These are phyloP conservation scores for Boletus sp. DNA, from an alignment of 1,284 basidiomycete genomes.

Conservation along the genomic window DNA sequence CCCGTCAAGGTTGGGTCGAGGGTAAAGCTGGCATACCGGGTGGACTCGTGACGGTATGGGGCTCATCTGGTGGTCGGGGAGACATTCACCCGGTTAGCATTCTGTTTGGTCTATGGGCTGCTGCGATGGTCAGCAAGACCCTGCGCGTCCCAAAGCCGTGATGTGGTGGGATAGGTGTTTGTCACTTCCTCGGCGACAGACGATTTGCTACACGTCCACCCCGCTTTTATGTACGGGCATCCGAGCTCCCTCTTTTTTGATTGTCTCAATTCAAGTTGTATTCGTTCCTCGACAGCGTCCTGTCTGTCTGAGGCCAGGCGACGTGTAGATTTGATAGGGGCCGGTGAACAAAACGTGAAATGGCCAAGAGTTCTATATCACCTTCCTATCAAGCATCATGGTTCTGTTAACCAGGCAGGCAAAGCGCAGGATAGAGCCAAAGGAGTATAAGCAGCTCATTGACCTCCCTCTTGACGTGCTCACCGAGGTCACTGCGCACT, in stretches of 20 bases:
- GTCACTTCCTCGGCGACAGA: not conserved
- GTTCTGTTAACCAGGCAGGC: not conserved
- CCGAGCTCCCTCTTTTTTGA: not conserved
- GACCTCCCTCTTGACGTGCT: conserved; percentile 17
- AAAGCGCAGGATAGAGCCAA: not conserved
- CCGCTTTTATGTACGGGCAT: not conserved
- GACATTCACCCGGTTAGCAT: conserved; percentile 77
- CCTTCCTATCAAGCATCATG: conserved; percentile 1
- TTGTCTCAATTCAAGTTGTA: no score
- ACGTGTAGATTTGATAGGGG: no score
- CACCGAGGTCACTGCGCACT: conserved; percentile 14
- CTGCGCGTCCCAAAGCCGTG: conserved; percentile 76
- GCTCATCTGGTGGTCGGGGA: conserved; percentile 64
- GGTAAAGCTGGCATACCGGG: conserved; percentile 73
- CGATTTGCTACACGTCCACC: no score
- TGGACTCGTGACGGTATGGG: conserved; percentile 72
- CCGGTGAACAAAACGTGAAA: no score
- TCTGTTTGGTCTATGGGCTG: conserved; percentile 79
- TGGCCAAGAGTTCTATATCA: no score
- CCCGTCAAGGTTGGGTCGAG: conserved; percentile 78
- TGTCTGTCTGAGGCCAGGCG: no score
- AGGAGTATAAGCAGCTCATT: not conserved
- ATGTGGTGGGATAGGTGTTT: conserved; percentile 8
- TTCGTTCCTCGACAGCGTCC: no score
- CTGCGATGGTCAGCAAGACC: conserved; percentile 95